A percentile compares a stretch with the other conserved stretches of the same genome.
phyloP scores from a whole-genome alignment of 306 rosid species.

The Arachis stenosperma region DNA sequence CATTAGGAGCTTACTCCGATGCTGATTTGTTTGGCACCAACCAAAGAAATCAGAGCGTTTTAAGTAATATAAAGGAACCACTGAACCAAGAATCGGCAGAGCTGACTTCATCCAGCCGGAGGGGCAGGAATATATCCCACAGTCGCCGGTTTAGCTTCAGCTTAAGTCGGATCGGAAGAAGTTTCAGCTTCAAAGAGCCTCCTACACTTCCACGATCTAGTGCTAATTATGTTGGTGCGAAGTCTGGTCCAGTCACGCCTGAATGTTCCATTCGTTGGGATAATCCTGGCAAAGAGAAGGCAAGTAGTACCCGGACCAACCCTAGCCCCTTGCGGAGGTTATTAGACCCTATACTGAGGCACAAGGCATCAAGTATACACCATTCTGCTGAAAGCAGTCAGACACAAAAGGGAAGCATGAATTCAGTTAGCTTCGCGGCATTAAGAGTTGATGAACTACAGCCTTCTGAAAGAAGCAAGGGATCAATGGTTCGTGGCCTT shows the following conservation, averaged over 20 bases:
- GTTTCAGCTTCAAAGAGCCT: slow-evolving; percentile 91
- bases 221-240: slow-evolving; percentile 56
- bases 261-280: slow-evolving; percentile 56
- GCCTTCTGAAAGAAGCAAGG: slow-evolving; percentile 52
- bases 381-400: slow-evolving; percentile 49
- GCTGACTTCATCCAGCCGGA: slow-evolving; percentile 51
- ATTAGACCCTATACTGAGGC: slow-evolving; percentile 74
- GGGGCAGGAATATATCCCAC: slow-evolving; percentile 62
- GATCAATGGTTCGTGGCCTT: slow-evolving; percentile 63
- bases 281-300: slow-evolving; percentile 56
- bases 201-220: slow-evolving; percentile 52
- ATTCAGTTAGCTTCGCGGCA: slow-evolving; percentile 48
- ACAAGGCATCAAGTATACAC: slow-evolving; percentile 52
- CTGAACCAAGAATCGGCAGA: slow-evolving; percentile 62
- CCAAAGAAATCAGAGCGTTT: slow-evolving; percentile 39
- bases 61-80: slow-evolving; percentile 39
- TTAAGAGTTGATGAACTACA: slow-evolving; percentile 40
- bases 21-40: slow-evolving; percentile 36
- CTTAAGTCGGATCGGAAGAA: slow-evolving; percentile 80
- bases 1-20: slow-evolving; percentile 36
- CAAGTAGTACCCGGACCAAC: slow-evolving; percentile 51
- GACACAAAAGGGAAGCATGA: slow-evolving; percentile 46
- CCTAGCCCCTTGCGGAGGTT: slow-evolving; percentile 81
- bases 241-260: slow-evolving; percentile 79
- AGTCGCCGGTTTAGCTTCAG: slow-evolving; percentile 89